Evolutionary conservation across 2,329 filamentous ascomycete species (phyloP).

Genomic region (Nigrograna mackinnonii): DNA sequence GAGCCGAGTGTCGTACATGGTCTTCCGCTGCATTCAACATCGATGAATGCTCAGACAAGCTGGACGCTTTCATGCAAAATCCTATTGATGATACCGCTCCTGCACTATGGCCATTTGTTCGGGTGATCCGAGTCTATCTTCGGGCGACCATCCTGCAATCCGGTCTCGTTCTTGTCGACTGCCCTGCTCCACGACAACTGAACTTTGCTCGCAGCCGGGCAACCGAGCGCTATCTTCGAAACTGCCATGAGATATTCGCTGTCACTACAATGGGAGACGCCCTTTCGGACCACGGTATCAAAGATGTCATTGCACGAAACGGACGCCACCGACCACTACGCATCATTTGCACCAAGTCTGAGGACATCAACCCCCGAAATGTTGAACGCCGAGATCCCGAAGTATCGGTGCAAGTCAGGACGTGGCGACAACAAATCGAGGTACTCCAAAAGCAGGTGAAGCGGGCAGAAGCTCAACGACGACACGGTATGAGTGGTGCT

Average conservation of each 20-base stretch:
- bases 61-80: constrained; percentile 9
- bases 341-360: constrained; percentile 15
- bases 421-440: constrained; percentile 14
- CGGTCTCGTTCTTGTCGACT: constrained; percentile 13
- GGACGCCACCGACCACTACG: constrained; percentile 13
- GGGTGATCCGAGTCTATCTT: constrained; percentile 9
- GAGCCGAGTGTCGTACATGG: constrained; percentile 7
- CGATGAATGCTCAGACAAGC: constrained; percentile 14
- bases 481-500: constrained; percentile 11
- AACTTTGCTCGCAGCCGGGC: constrained; percentile 7
- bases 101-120: constrained; percentile 14
- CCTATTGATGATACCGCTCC: constrained; percentile 6
- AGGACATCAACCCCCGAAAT: constrained; percentile 5
- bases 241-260: constrained; percentile 14
- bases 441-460: constrained; percentile 9
- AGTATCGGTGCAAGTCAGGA: constrained; percentile 9
- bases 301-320: constrained; percentile 10
- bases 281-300: constrained; percentile 5
- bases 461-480: constrained; percentile 10
- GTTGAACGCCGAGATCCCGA: constrained; percentile 9
- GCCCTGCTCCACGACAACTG: constrained; percentile 9
- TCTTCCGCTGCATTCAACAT: constrained; percentile 7
- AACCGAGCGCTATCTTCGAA: constrained; percentile 11
- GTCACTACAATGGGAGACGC: constrained; percentile 10
- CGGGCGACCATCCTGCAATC: constrained; percentile 14